Evolutionary conservation across 164 flowering plant species (phyloP).

Genomic region (Chimonanthus salicifolius): DNA sequence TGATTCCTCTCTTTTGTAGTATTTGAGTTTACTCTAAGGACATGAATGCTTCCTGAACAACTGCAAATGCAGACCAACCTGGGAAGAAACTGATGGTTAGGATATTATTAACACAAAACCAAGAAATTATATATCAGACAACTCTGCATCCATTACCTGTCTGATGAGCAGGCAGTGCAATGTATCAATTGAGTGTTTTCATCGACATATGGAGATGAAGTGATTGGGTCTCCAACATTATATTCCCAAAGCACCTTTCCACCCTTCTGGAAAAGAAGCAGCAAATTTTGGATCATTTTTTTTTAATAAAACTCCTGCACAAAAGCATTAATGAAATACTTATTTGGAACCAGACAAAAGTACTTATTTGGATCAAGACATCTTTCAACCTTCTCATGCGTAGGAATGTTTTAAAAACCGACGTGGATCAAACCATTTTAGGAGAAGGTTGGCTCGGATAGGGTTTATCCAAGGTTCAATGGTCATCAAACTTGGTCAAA

Average conservation of each 20-base stretch:
- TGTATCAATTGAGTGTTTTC: slow-evolving; percentile 46
- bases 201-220: slow-evolving; percentile 81
- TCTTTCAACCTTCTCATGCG: too few species aligned
- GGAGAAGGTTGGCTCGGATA: too few species aligned
- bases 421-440: too few species aligned
- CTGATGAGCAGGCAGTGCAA: slow-evolving; percentile 28
- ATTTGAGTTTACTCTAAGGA: slow-evolving; percentile 39
- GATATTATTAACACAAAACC: not conserved
- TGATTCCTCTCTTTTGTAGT: slow-evolving; percentile 8
- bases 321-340: not conserved
- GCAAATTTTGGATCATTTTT: not conserved
- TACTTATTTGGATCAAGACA: too few species aligned
- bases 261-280: slow-evolving; percentile 35
- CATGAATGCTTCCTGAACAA: slow-evolving; percentile 57
- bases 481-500: too few species aligned
- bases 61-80: slow-evolving; percentile 79
- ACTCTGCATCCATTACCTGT: slow-evolving; percentile 39
- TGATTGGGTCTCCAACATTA: slow-evolving; percentile 64
- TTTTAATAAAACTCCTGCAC: not conserved
- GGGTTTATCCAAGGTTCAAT: too few species aligned
- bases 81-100: slow-evolving; percentile 11
- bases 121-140: not conserved
- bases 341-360: not conserved
- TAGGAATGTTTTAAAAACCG: too few species aligned
- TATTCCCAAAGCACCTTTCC: slow-evolving; percentile 70